Conservation (phyloP, 306 rosid genomes). For the Prunus davidiana region DNA sequence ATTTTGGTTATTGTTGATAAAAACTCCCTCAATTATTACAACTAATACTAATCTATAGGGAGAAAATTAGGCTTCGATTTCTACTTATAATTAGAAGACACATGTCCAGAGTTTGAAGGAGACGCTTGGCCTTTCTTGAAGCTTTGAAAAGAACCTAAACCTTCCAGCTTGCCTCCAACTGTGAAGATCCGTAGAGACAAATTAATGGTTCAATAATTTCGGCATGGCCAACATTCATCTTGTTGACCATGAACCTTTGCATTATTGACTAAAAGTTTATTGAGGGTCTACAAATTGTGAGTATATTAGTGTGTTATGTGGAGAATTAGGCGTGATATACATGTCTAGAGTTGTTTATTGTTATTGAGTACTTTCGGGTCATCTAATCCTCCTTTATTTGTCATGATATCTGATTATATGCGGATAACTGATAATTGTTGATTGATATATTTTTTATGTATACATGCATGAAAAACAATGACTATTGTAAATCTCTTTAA, state of each 20-base stretch:
- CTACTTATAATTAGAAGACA: slow-evolving; percentile 13
- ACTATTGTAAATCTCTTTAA: rapidly evolving
- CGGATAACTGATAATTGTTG: background rate
- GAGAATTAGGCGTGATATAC: background rate
- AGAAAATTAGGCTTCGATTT: background rate
- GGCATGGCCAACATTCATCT: slow-evolving; percentile 1
- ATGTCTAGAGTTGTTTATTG: background rate
- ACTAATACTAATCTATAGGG: background rate
- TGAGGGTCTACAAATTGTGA: background rate
- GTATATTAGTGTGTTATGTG: background rate
- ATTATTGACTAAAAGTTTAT: background rate
- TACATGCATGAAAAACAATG: no score
- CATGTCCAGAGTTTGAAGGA: background rate
- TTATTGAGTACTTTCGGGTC: background rate
- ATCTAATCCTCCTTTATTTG: background rate
- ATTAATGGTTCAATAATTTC: slow-evolving; percentile 9
- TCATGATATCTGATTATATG: background rate
- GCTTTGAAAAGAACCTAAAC: slow-evolving; percentile 19
- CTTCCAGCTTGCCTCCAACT: slow-evolving; percentile 19
- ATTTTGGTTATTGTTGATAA: no score
- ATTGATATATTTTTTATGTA: background rate
- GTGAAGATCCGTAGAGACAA: background rate
- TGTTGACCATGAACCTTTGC: background rate
- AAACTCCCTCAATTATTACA: background rate
- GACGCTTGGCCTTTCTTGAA: background rate